Conservation (phyloP, 495 filamentous ascomycete genomes). For the Penicillium lagena region DNA sequence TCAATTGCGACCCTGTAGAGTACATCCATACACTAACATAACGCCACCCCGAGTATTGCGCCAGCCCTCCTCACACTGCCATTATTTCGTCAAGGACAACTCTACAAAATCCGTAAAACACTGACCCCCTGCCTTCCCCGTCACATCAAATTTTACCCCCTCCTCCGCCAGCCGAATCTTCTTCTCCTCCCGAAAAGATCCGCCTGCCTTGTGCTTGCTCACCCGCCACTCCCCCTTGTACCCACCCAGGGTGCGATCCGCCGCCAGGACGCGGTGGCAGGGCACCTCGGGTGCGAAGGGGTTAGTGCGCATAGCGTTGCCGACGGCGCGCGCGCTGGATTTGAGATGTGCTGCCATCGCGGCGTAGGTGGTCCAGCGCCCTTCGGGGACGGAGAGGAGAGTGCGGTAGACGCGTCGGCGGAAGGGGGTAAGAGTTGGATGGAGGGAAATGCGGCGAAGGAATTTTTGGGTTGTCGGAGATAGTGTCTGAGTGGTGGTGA, state of each 20-base stretch:
- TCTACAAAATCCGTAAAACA: constrained; percentile 28
- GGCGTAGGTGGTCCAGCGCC: constrained; percentile 67
- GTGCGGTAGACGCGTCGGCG: constrained; percentile 57
- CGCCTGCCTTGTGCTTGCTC: constrained; percentile 11
- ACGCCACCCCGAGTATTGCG: too few relatives aligned
- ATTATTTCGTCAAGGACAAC: constrained; percentile 5
- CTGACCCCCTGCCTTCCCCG: constrained; percentile 17
- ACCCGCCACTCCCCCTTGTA: constrained; percentile 28
- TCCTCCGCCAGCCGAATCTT: constrained; percentile 18
- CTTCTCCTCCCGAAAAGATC: constrained; percentile 25
- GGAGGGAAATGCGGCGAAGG: constrained; percentile 23
- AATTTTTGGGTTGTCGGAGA: constrained; percentile 11
- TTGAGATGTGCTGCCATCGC: constrained; percentile 57
- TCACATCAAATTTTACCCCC: constrained; percentile 24
- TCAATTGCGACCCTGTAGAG: too few relatives aligned
- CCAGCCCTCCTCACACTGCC: neutral
- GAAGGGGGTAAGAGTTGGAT: constrained; percentile 45
- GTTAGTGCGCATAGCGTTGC: constrained; percentile 67
- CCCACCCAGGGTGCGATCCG: constrained; percentile 22
- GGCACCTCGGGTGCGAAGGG: constrained; percentile 62
- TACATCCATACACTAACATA: too few relatives aligned
- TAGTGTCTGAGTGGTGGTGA: neutral
- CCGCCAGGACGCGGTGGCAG: constrained; percentile 37
- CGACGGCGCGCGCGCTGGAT: constrained; percentile 73
- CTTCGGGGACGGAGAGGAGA: constrained; percentile 64